Evolutionary conservation across 139 green algal genomes (phyloP).

Genomic region (Nannochloris sp.): DNA sequence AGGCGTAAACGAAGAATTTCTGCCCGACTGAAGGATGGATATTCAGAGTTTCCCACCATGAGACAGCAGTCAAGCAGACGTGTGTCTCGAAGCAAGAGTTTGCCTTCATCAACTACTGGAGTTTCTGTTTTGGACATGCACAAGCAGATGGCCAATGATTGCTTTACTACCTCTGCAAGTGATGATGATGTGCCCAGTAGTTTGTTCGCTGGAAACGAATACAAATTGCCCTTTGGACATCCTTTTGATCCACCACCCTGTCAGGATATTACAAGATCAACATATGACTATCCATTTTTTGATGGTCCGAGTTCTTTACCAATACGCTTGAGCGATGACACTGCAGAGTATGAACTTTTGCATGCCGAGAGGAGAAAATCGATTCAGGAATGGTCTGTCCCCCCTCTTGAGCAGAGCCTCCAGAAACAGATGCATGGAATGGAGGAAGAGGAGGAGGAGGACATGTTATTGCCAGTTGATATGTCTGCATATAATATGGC

Average conservation of each 20-base stretch:
- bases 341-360: not conserved
- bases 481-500: conserved; percentile 6
- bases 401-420: not conserved
- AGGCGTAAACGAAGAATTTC: not conserved
- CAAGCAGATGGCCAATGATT: conserved; percentile 6
- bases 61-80: too few relatives aligned
- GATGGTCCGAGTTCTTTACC: not conserved
- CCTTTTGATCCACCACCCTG: not conserved
- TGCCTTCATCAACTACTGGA: conserved; percentile 3
- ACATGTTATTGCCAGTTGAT: conserved; percentile 7
- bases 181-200: not conserved
- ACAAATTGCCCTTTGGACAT: too few relatives aligned
- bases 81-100: not conserved
- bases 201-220: too few relatives aligned
- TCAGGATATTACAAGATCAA: not conserved
- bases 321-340: not conserved
- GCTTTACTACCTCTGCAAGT: not conserved
- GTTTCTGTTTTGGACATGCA: conserved; percentile 8
- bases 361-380: not conserved
- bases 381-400: too few relatives aligned
- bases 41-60: not conserved
- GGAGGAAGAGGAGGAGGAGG: not conserved
- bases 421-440: not conserved
- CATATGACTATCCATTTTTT: conserved; percentile 1
- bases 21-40: not conserved